phyloP scores from a whole-genome alignment of 371 early-diverging fungal species.

The Batrachochytrium dendrobatidis region DNA sequence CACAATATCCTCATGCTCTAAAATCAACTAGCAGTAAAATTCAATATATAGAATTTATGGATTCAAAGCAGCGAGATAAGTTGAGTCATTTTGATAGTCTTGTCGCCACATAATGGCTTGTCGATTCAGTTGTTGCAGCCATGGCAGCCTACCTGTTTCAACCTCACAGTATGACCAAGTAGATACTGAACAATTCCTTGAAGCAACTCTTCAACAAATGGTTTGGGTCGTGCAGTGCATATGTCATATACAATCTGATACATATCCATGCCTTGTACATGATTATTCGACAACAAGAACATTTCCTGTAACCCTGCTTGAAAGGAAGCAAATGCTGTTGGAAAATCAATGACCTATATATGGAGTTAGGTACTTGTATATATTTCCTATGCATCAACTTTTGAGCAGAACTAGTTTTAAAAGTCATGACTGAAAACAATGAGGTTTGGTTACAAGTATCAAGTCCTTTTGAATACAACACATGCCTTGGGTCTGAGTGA shows the following conservation, averaged over 20 bases:
- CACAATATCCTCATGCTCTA: constrained; percentile 60
- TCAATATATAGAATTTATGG: not conserved
- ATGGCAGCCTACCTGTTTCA: not conserved
- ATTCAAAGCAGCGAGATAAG: too few species aligned
- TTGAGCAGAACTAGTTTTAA: too few species aligned
- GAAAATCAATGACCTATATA: constrained; percentile 57
- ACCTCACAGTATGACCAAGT: not conserved
- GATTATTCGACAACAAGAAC: constrained; percentile 42
- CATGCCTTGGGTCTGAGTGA: too few species aligned
- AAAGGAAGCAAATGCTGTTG: constrained; percentile 47
- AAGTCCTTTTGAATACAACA: too few species aligned
- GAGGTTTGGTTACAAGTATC: too few species aligned
- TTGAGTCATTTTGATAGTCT: too few species aligned
- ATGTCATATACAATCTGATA: constrained; percentile 64
- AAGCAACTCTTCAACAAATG: constrained; percentile 63
- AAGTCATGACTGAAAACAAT: too few species aligned
- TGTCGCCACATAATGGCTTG: too few species aligned
- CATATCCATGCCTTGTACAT: constrained; percentile 64
- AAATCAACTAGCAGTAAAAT: constrained; percentile 23
- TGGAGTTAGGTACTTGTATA: too few species aligned
- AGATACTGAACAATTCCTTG: constrained; percentile 41
- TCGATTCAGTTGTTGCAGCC: too few species aligned
- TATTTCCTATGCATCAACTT: too few species aligned
- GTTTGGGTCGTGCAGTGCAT: constrained; percentile 70
- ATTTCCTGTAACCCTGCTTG: constrained; percentile 48